phyloP scores from a whole-genome alignment of 1,284 basidiomycete species.

The Irpex lacteus region DNA sequence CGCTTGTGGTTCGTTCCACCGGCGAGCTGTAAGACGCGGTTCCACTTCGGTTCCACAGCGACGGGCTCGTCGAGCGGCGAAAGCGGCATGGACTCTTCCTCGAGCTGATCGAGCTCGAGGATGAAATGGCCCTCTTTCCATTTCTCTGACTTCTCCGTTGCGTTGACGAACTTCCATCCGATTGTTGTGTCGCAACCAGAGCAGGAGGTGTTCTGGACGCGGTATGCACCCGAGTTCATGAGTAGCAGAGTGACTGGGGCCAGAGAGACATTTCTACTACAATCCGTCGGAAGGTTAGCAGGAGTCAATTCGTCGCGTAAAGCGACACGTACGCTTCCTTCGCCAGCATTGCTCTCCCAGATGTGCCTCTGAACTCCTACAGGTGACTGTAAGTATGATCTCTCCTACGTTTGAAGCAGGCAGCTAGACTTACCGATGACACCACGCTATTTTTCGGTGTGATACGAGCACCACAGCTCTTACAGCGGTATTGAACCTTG shows the following conservation, averaged over 20 bases:
- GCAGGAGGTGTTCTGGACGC: slow-evolving; percentile 54
- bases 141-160: slow-evolving; percentile 51
- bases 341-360: slow-evolving; percentile 30
- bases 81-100: slow-evolving; percentile 13
- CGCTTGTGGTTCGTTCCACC: not conserved
- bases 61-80: slow-evolving; percentile 3
- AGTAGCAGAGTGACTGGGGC: slow-evolving; percentile 40
- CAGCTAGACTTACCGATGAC: slow-evolving; percentile 13
- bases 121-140: slow-evolving; percentile 63
- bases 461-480: slow-evolving; percentile 17
- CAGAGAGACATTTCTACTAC: slow-evolving; percentile 23
- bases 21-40: not conserved
- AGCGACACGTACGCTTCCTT: slow-evolving; percentile 43
- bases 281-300: not conserved
- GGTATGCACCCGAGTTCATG: slow-evolving; percentile 63
- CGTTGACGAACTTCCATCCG: slow-evolving; percentile 62
- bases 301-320: not conserved
- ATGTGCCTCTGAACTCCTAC: slow-evolving; percentile 27
- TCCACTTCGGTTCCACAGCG: not conserved
- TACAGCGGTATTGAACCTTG: slow-evolving; percentile 13
- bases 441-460: slow-evolving; percentile 13
- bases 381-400: not conserved
- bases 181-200: slow-evolving; percentile 46
- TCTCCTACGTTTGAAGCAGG: not conserved
- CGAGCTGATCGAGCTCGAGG: slow-evolving; percentile 50